These are phyloP conservation scores for Microsporum ferrugineum DNA, from an alignment of 2,329 filamentous ascomycete species.

Conservation along the genomic window DNA sequence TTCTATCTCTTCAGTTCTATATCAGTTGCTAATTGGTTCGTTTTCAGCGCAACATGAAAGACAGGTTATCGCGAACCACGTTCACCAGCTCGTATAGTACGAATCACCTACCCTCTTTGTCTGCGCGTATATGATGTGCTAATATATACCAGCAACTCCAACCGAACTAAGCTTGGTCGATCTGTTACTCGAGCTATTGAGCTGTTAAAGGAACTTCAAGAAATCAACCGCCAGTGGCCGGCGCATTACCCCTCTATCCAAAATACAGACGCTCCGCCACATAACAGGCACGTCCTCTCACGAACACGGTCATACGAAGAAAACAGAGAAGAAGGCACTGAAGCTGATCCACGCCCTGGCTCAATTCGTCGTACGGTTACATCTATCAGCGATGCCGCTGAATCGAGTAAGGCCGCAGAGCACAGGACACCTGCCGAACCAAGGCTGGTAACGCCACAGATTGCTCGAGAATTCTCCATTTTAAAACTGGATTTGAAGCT, in stretches of 20 bases:
- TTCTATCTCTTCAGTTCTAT: not conserved
- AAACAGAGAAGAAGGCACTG: slow-evolving; percentile 18
- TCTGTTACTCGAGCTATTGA: slow-evolving; percentile 82
- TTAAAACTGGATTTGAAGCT: slow-evolving; percentile 91
- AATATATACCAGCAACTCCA: slow-evolving; percentile 54
- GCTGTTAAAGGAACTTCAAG: slow-evolving; percentile 67
- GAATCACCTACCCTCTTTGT: slow-evolving; percentile 13
- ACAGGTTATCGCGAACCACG: slow-evolving; percentile 62
- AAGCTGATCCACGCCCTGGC: slow-evolving; percentile 34
- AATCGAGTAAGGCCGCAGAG: slow-evolving; percentile 63
- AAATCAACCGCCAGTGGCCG: slow-evolving; percentile 86
- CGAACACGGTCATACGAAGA: slow-evolving; percentile 27
- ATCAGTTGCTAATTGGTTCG: slow-evolving; percentile 13
- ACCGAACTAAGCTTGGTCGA: slow-evolving; percentile 73
- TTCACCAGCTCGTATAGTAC: slow-evolving; percentile 80
- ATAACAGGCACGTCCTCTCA: slow-evolving; percentile 18
- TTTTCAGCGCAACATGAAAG: slow-evolving; percentile 49
- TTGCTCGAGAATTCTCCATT: slow-evolving; percentile 90
- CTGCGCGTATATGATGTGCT: slow-evolving; percentile 6
- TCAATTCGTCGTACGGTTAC: slow-evolving; percentile 61
- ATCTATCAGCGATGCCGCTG: slow-evolving; percentile 52
- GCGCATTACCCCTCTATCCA: slow-evolving; percentile 72
- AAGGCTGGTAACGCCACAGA: slow-evolving; percentile 77
- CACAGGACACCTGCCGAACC: slow-evolving; percentile 55
- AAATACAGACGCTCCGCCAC: slow-evolving; percentile 18